Base-by-base conservation (phyloP, 1,284 basidiomycete genomes). In the Leccinum laetum region DNA sequence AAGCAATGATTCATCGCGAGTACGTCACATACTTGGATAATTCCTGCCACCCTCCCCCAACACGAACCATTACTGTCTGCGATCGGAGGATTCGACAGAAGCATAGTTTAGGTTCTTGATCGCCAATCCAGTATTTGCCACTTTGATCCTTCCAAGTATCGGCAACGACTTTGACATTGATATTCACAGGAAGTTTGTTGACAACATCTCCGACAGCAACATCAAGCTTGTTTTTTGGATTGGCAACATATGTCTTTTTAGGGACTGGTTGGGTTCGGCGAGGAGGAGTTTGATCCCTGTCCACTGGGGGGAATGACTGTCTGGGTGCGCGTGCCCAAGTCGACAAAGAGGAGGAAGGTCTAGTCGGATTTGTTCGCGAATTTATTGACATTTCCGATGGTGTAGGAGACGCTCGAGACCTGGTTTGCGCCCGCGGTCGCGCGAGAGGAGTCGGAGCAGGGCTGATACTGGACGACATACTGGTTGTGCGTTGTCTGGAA, bases 41-140 rank as follows among this genome's bases (percentile, higher is more conserved):
- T 76, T 96, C 95, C 63, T 87, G 82, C 95, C 95, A 97, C n/a
- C 95, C 95, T 57, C 95, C 95, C 35, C 95, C 95, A 16, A 96
- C 93, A 66, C 95, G 87, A 52, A 98, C 94, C 95, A 98, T 97
- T 67, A 97, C 95, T 0, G 92, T 96, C 70, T 94, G 91, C 3
- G 92, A 95, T n/a, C 94, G 87, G 41, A 97, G 79, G 64, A 97
- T 96, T 21, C 95, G 86, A 77, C 95, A 96, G 76, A 96, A 97
- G 76, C 93, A 95, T 18, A 96, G 81, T 74, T 90, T 95, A 2
- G 95, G 87, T 61, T 95, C 92, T 68, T 92, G 87, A 68, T 93
- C 89, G 10, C 95, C 95, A 71, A 98, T 97, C 94, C 94, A 96
- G 75, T 98, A 98, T 73, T 94, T 95, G 16, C 95, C 95, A 66